A percentile compares a stretch with the other conserved stretches of the same genome.
Conservation (phyloP, 495 filamentous ascomycete genomes). For the Trypethelium eluteriae region DNA sequence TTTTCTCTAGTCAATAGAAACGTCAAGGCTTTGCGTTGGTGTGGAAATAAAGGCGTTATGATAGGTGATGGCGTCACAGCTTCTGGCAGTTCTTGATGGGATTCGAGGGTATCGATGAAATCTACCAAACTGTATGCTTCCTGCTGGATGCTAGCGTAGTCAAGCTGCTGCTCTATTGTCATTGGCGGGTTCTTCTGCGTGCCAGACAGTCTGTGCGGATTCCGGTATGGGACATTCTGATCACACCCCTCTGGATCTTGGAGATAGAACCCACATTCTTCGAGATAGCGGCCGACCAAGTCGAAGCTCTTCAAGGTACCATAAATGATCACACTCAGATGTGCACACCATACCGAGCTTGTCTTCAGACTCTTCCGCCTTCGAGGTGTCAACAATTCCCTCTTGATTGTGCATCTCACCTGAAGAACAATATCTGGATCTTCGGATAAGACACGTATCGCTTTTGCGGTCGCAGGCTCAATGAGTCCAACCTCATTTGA, state of each 20-base stretch:
- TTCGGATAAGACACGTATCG: constrained; percentile 6
- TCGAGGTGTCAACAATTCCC: background rate
- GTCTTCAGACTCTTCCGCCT: background rate
- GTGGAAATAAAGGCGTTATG: constrained; percentile 30
- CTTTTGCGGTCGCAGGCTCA: background rate
- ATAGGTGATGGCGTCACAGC: constrained; percentile 25
- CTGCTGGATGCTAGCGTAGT: constrained; percentile 15
- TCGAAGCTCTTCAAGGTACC: constrained; percentile 30
- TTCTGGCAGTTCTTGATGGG: constrained; percentile 22
- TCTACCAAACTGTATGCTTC: background rate
- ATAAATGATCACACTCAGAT: constrained; percentile 24
- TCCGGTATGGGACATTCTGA: constrained; percentile 36
- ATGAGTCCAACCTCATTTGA: background rate
- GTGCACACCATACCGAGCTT: background rate
- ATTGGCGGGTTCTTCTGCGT: constrained; percentile 20
- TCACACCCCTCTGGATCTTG: constrained; percentile 37
- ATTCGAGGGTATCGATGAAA: constrained; percentile 17
- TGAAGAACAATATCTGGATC: constrained; percentile 6
- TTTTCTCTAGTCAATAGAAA: constrained; percentile 38
- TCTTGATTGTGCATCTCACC: background rate
- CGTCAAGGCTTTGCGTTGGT: constrained; percentile 41
- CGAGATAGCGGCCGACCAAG: constrained; percentile 32
- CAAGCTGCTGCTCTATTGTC: constrained; percentile 18
- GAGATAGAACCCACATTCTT: constrained; percentile 32
- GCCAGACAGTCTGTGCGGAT: constrained; percentile 40